These are phyloP conservation scores for Linderina pennispora DNA, from an alignment of 192 early-diverging fungal species.

Conservation along the genomic window DNA sequence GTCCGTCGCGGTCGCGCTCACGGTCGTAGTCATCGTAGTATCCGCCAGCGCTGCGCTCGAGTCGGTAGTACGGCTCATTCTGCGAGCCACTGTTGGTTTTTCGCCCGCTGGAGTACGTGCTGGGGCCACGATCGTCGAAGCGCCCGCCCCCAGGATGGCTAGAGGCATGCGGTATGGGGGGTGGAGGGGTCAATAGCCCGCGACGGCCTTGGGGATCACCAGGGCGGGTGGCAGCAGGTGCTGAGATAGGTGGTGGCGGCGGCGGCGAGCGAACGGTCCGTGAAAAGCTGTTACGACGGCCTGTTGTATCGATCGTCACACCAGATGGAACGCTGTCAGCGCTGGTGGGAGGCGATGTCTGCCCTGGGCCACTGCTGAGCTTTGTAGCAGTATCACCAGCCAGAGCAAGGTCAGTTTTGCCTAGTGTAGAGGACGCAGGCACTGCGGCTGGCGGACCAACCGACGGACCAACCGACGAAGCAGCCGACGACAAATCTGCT, in stretches of 20 bases:
- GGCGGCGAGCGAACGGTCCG: conserved; percentile 10
- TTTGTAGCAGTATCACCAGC: too few species aligned
- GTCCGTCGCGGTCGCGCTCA: neutral
- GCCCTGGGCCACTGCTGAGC: too few species aligned
- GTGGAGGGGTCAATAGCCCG: conserved; percentile 3
- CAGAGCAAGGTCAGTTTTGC: too few species aligned
- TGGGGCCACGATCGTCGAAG: neutral
- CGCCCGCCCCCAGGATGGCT: neutral
- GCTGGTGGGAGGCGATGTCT: neutral
- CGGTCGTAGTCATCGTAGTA: neutral
- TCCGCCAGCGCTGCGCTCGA: neutral
- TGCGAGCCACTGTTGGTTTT: too few species aligned
- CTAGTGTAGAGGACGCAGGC: too few species aligned
- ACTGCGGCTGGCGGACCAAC: too few species aligned
- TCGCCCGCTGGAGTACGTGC: too few species aligned
- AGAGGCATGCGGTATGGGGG: conserved; percentile 3
- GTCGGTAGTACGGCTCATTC: neutral
- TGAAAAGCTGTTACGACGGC: too few species aligned
- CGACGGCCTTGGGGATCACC: neutral
- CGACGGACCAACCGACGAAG: too few species aligned
- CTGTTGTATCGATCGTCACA: too few species aligned
- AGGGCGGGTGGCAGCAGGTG: neutral
- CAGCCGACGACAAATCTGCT: too few species aligned
- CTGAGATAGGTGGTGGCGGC: neutral
- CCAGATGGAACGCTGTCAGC: too few species aligned